Evolutionary conservation across 1,284 basidiomycete genomes (phyloP).

Genomic region (Leccinum fallax): DNA sequence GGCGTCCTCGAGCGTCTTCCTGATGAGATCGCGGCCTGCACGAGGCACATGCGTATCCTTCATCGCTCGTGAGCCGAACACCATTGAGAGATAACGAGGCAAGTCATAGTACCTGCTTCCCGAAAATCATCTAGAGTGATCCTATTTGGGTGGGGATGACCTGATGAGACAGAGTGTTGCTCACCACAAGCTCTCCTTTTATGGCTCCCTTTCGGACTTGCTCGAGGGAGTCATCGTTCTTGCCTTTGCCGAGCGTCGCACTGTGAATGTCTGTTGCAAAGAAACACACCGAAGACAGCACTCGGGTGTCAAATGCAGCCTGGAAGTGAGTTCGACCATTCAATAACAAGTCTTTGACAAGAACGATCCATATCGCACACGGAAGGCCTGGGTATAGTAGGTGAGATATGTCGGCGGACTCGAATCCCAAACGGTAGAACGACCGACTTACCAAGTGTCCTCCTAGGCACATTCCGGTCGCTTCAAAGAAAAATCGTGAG

Average conservation of each 20-base stretch:
- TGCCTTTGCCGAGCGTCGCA: conserved; percentile 84
- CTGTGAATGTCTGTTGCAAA: conserved; percentile 91
- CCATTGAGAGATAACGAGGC: background rate
- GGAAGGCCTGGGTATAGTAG: conserved; percentile 20
- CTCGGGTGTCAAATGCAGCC: conserved; percentile 84
- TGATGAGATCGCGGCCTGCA: conserved; percentile 79
- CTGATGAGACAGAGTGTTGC: conserved; percentile 27
- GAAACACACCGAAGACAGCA: conserved; percentile 86
- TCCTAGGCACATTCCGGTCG: conserved; percentile 85
- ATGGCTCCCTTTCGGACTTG: conserved; percentile 76
- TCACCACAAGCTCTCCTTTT: conserved; percentile 82
- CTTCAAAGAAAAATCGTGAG: conserved; percentile 40
- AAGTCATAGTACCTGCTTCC: conserved; percentile 69
- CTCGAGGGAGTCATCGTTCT: conserved; percentile 76
- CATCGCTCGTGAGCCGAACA: conserved; percentile 4
- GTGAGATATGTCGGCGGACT: conserved; percentile 11
- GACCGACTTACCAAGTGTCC: conserved; percentile 65
- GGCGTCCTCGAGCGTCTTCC: conserved; percentile 79
- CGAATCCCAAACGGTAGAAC: background rate
- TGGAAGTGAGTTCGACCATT: conserved; percentile 12
- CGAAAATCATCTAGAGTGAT: conserved; percentile 80
- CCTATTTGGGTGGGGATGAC: conserved; percentile 2
- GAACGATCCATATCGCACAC: conserved; percentile 16
- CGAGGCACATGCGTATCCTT: conserved; percentile 90
- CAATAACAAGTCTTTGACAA: conserved; percentile 56